Evolutionary conservation across 257 asterid genomes (phyloP), one percentile per base, ranked within the genome.

Genomic region (Capsicum chinense): DNA sequence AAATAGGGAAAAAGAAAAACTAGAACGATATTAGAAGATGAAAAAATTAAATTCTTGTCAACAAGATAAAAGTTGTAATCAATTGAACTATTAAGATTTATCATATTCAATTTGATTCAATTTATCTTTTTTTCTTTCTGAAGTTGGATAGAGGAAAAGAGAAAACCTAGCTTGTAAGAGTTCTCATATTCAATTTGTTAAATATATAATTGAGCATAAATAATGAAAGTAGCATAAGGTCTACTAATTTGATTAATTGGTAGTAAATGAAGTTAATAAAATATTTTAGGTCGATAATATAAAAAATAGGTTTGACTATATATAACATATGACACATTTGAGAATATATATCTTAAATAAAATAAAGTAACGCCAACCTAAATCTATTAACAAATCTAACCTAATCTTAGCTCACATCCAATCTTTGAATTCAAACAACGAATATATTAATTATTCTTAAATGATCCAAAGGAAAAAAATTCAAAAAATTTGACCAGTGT

Each of bases 321-420:
- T 39, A 39, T 39, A 39, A 5, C 44, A 39, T 39, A 39, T 39
- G 44, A 39, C 44, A 39, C 44, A 39, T 54, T 26, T 5, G n/a
- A 52, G 26, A 76, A 76, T 54, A 54, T 71, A 76, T 54, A 54
- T 71, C 26, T 71, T 47, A 17, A 16, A 71, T 5, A 71, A 15
- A 17, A 76, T 5, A 37, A 54, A 50, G 10, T 26, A 52, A 57
- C 5, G 64, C 64, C 64, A 9, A 76, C 81, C 15, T 76, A 54
- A 54, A 26, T 4, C 9, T 7, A 2, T 39, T 39, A 54, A 26
- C 37, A 76, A 76, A 76, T 76, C 26, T 76, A 54, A 76, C 60
- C 81, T 26, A 76, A 76, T 76, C 81, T 52, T 76, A 14, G 81
- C 81, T 54, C 64, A 76, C 14, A 52, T 21, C 13, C 81, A 76